Conservation (phyloP, 1,139 yeast genomes). For the Candida tetrigidarum region DNA sequence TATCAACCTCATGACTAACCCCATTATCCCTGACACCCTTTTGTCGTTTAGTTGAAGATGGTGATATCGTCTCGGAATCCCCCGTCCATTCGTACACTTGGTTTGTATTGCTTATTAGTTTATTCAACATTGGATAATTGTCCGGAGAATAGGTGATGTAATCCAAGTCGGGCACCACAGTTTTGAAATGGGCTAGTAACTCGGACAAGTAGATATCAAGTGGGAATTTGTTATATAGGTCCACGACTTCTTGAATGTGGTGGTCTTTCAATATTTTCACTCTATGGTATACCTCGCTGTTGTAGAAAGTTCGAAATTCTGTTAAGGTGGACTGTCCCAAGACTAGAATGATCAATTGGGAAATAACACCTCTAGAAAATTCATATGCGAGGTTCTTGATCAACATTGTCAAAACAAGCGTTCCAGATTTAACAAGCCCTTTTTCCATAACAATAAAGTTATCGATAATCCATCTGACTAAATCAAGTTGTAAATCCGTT, state of each 20-base stretch:
- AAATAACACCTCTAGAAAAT: slow-evolving; percentile 31
- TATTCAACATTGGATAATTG: slow-evolving; percentile 12
- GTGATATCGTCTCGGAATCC: not conserved
- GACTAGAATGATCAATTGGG: slow-evolving; percentile 29
- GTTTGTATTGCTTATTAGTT: slow-evolving; percentile 3
- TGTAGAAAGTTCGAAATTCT: slow-evolving; percentile 10
- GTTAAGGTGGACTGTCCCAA: slow-evolving; percentile 13
- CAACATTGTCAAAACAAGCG: slow-evolving; percentile 28
- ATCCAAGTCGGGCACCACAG: slow-evolving; percentile 29
- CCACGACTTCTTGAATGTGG: slow-evolving; percentile 40
- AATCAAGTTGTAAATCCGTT: slow-evolving; percentile 22
- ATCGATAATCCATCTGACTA: slow-evolving; percentile 33
- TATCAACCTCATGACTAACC: not conserved
- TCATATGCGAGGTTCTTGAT: slow-evolving; percentile 33
- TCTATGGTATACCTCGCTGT: slow-evolving; percentile 13
- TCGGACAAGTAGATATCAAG: slow-evolving; percentile 33
- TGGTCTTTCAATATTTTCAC: slow-evolving; percentile 27
- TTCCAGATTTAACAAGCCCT: slow-evolving; percentile 17
- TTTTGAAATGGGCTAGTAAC: slow-evolving; percentile 28
- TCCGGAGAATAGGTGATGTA: slow-evolving; percentile 16
- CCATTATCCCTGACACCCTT: not conserved
- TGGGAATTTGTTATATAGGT: slow-evolving; percentile 38
- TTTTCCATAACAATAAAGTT: slow-evolving; percentile 27
- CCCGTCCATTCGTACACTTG: slow-evolving; percentile 3
- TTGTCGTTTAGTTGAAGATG: not conserved